Conservation (phyloP, 2,329 filamentous ascomycete species). For the Huntiella abstrusa region DNA sequence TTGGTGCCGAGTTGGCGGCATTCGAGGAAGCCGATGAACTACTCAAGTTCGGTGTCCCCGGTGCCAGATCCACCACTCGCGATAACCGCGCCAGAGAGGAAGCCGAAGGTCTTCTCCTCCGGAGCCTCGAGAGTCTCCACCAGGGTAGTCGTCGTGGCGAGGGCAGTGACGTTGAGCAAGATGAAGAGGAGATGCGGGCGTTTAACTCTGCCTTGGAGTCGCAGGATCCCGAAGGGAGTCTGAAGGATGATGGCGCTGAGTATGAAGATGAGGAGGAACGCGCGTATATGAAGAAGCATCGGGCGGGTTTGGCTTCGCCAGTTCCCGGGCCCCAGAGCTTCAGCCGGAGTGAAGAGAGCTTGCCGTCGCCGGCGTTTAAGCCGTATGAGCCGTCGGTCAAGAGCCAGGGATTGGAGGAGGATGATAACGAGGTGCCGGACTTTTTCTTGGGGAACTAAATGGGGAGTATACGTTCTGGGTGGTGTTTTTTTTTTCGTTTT, state of each 20-base stretch:
- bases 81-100: not conserved
- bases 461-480: too few species aligned
- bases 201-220: not conserved
- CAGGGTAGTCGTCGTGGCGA: not conserved
- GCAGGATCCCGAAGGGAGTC: not conserved
- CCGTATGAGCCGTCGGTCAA: slow-evolving; percentile 5
- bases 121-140: slow-evolving; percentile 3
- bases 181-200: not conserved
- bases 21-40: slow-evolving; percentile 41
- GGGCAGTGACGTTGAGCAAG: not conserved
- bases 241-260: not conserved
- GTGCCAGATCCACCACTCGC: slow-evolving; percentile 13
- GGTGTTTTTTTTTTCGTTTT: too few species aligned
- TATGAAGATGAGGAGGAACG: not conserved
- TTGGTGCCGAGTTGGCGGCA: slow-evolving; percentile 55
- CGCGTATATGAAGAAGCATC: not conserved
- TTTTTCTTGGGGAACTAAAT: slow-evolving; percentile 16
- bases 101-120: slow-evolving; percentile 12
- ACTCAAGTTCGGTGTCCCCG: slow-evolving; percentile 23
- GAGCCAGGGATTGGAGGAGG: slow-evolving; percentile 15
- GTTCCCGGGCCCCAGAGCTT: slow-evolving; percentile 2
- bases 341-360: slow-evolving; percentile 5
- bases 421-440: slow-evolving; percentile 25
- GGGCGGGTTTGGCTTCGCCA: slow-evolving; percentile 2
- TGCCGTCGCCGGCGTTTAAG: slow-evolving; percentile 10